Evolutionary conservation across 805 yeast species (phyloP), one percentile per base, ranked within the genome.

Genomic region (Monosporozyma yasuniensis): DNA sequence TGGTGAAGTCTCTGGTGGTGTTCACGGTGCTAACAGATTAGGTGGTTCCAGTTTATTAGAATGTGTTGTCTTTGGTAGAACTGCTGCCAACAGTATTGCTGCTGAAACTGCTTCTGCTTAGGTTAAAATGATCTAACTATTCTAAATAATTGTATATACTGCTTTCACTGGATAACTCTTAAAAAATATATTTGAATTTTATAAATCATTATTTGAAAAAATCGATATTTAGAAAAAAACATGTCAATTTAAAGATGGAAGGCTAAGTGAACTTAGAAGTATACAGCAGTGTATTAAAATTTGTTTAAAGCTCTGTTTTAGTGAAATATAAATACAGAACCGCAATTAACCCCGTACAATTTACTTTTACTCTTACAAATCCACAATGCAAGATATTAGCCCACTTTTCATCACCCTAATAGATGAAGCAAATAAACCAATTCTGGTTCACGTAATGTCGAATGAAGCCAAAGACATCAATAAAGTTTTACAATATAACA

Each of bases 1-100:
- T 19, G 88, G 87, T 12, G 87, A 82, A 60, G 76, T 79, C 19
- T 76, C 82, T 45, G 87, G 86, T 18, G 87, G 86, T 42, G 76
- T 81, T 4, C 87, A 81, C 59, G 87, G 87, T 10, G 73, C 70
- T 14, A 79, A 79, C 56, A 72, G 86, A 62, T 63, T 82, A 25
- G 81, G 80, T 28, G 85, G 84, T 0, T 74, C 80, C 11, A 73
- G 80, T 43, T 65, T 80, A 39, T 64, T 80, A 30, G 81, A 77
- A 55, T 79, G 84, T 68, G 83, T 78, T 7, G 84, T 80, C 0
- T 80, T 75, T 61, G 84, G 84, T 3, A 70, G 72, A 52, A 69
- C 75, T 12, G 81, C 78, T 18, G 81, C 79, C 2, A 52, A 64
- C 27, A 54, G 60, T 12, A 63, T 67, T 44, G 56, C 54, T 27